Evolutionary conservation across 139 green algal genomes (phyloP).

Genomic region (Spirogloea muscicola): DNA sequence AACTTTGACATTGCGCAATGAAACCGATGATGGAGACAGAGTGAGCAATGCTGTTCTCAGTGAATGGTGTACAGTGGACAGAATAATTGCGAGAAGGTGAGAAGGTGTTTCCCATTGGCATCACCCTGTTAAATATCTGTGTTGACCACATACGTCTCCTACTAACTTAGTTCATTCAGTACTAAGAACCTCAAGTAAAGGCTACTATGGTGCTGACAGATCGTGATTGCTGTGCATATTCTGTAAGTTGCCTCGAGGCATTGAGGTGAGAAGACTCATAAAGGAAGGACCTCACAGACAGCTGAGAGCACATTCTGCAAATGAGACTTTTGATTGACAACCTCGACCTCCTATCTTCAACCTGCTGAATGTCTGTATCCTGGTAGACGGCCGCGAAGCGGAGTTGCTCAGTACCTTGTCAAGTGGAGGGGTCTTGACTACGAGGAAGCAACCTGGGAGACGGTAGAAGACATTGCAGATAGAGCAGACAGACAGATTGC

Average conservation of each 20-base stretch:
- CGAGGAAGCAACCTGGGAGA: conserved; percentile 49
- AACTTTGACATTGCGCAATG: background rate
- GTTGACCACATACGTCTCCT: background rate
- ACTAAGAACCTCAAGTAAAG: too few relatives aligned
- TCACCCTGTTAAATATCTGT: background rate
- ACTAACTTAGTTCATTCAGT: too few relatives aligned
- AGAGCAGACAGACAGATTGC: background rate
- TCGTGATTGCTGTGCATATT: background rate
- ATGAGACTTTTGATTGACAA: conserved; percentile 1
- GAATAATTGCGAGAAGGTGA: conserved; percentile 26
- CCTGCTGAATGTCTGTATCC: background rate
- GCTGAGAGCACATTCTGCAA: background rate
- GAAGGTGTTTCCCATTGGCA: background rate
- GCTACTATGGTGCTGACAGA: background rate
- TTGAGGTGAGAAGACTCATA: background rate
- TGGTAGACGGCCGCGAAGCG: background rate
- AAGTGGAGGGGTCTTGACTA: conserved; percentile 46
- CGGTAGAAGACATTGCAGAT: conserved; percentile 28
- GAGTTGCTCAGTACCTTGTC: conserved; percentile 39
- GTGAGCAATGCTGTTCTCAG: background rate
- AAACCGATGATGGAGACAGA: background rate
- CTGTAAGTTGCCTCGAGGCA: background rate
- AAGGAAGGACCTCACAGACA: background rate
- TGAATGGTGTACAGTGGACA: conserved; percentile 37
- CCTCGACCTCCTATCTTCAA: background rate